Evolutionary conservation across 768 basidiomycete species (phyloP), one percentile per base, ranked within the genome.

Genomic region (Pholiota conissans): DNA sequence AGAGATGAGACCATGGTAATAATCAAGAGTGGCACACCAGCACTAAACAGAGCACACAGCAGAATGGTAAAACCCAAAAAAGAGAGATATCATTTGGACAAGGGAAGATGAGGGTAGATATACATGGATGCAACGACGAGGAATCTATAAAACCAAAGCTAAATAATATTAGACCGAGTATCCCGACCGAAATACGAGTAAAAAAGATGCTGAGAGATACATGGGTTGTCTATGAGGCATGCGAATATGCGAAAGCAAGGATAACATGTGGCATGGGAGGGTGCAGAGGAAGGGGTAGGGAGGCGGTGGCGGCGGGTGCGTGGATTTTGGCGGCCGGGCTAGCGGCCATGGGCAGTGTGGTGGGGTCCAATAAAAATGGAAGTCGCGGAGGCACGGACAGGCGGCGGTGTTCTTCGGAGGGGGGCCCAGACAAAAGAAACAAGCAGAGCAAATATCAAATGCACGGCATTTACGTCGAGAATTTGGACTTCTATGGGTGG

Each of bases 91-190:
- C 55, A 61, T 59, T 63, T n/a, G n/a, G 59, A 52, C 51, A 56
- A 55, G 24, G 11, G 20, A 18, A 52, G 34, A 52, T 55, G 58
- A 47, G 56, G 53, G 56, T 63, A 65, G 56, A 61, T 62, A 57
- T 63, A 61, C 57, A 45, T 57, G 58, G 48, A 59, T 53, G 34
- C 29, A 35, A 61, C 37, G 56, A 61, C 55, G 60, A 13, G 51
- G 49, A 54, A 57, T 63, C 58, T 61, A 61, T 61, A 65, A 57
- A 45, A 18, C 50, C 48, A 60, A 45, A 55, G 48, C 47, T 62
- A 62, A 65, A 65, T 65, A 65, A 51, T 56, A 66, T 66, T 66
- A 66, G 61, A 66, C 65, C 64, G 64, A 63, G 58, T 57, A 63
- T 58, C 58, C 60, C 62, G 61, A 65, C 58, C 58, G 64, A 61